These are phyloP conservation scores for Jatropha curcas DNA, from an alignment of 345 rosid species.

Conservation along the genomic window DNA sequence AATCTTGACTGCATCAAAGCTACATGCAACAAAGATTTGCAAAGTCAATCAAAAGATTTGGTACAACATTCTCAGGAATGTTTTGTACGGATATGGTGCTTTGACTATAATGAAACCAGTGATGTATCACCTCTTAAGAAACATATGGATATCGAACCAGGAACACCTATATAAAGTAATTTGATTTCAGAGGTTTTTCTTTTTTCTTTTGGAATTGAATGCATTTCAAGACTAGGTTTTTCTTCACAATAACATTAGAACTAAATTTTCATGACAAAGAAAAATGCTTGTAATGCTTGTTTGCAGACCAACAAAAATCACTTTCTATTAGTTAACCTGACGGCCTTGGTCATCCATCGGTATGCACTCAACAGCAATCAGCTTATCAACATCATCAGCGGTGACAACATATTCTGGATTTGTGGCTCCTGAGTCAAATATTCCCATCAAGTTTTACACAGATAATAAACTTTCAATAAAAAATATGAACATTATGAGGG, in stretches of 20 bases:
- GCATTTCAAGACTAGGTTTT: neutral
- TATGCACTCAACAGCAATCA: conserved; percentile 97
- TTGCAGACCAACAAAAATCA: conserved; percentile 6
- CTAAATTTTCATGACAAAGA: neutral
- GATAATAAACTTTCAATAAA: neutral
- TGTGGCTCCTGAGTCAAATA: conserved; percentile 70
- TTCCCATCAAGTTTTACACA: conserved; percentile 1
- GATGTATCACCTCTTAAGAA: neutral
- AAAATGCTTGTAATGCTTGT: conserved; percentile 12
- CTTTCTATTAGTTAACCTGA: conserved; percentile 52
- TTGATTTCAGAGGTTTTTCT: neutral
- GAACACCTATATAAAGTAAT: neutral
- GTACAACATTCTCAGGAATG: neutral
- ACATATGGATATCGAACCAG: neutral
- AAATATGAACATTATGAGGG: neutral
- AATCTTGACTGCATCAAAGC: neutral
- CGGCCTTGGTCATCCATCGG: conserved; percentile 98
- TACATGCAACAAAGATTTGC: neutral
- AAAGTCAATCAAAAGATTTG: no score
- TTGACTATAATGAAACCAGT: neutral
- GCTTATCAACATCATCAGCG: conserved; percentile 95
- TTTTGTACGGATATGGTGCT: neutral
- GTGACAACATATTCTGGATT: conserved; percentile 96
- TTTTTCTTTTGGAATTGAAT: neutral
- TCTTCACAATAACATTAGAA: neutral